Conservation (phyloP, 768 basidiomycete species). For the Podaxis mareebaensis region DNA sequence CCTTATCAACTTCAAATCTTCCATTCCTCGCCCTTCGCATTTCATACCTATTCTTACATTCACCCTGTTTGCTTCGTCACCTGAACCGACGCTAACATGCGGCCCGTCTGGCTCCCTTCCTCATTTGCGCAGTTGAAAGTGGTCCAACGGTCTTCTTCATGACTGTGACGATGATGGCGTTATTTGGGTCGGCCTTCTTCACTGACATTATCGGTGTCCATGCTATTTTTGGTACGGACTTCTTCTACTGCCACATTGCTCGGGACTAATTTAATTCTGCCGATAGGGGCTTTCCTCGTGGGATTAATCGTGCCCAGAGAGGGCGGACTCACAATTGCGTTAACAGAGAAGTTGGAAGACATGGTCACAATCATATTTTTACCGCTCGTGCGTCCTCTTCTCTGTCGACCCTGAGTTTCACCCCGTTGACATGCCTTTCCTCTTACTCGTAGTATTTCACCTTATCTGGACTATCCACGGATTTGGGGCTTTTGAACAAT, state of each 20-base stretch:
- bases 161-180: conserved; percentile 75
- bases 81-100: neutral
- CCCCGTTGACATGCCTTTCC: conserved; percentile 12
- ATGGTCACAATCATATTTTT: conserved; percentile 89
- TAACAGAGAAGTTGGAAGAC: conserved; percentile 98
- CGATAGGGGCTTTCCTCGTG: conserved; percentile 73
- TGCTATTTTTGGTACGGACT: conserved; percentile 75
- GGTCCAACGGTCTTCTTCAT: conserved; percentile 90
- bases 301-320: conserved; percentile 86
- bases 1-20: conserved; percentile 9
- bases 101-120: neutral
- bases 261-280: too few relatives aligned
- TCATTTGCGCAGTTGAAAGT: conserved; percentile 49
- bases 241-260: neutral
- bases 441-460: conserved; percentile 74
- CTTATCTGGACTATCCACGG: conserved; percentile 84
- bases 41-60: neutral
- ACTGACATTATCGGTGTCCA: conserved; percentile 93
- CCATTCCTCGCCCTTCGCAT: neutral
- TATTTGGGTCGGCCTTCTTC: conserved; percentile 89
- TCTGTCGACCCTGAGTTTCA: neutral
- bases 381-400: conserved; percentile 60
- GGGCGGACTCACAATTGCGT: conserved; percentile 78
- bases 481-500: conserved; percentile 80
- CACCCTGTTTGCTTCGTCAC: neutral